phyloP scores from a whole-genome alignment of 202 grass and related monocot species.

The Carex sylvatica region DNA sequence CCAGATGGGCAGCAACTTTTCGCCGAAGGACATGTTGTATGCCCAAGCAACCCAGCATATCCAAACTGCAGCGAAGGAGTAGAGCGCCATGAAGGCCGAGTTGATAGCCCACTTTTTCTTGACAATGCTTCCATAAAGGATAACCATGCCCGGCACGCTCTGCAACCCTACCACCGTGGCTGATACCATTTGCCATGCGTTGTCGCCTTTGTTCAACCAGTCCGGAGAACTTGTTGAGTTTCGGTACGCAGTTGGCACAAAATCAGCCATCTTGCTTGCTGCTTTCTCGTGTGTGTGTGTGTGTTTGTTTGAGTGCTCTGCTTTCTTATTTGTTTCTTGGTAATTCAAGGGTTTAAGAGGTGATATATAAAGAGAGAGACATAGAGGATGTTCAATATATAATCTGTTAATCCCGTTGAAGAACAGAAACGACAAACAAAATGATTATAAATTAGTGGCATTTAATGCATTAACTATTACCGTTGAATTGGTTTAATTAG shows the following conservation, averaged over 20 bases:
- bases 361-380: neutral
- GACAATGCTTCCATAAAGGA: constrained; percentile 79
- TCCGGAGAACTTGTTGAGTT: constrained; percentile 33
- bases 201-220: constrained; percentile 83
- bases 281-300: neutral
- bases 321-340: neutral
- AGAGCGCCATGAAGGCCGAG: constrained; percentile 80
- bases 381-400: neutral
- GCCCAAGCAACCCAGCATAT: constrained; percentile 71
- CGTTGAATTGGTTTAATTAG: constrained; percentile 1
- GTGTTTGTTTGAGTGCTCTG: no score
- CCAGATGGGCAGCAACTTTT: constrained; percentile 70
- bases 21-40: constrained; percentile 69
- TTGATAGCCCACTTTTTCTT: constrained; percentile 92
- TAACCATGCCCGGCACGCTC: constrained; percentile 64
- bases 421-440: neutral
- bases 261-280: constrained; percentile 27
- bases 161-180: constrained; percentile 62
- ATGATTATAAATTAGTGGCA: neutral
- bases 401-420: neutral
- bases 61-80: constrained; percentile 68
- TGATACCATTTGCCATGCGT: constrained; percentile 65
- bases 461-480: neutral
- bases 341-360: neutral
- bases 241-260: constrained; percentile 36